Evolutionary conservation across 495 filamentous ascomycete genomes (phyloP).

Genomic region (Saxophila tyrrhenica): DNA sequence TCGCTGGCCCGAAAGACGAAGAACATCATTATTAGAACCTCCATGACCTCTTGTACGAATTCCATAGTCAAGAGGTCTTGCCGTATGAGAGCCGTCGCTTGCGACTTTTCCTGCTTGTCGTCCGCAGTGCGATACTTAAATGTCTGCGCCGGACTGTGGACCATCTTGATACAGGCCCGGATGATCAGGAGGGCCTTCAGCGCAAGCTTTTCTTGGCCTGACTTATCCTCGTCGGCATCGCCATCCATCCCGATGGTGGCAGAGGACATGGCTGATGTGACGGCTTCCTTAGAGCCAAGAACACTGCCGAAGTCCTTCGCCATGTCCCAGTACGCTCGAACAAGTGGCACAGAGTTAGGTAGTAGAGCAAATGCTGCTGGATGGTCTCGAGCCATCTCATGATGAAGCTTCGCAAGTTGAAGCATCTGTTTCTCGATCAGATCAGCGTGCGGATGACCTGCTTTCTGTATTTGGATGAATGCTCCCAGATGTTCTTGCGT

Average conservation of each 20-base stretch:
- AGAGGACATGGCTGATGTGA: slow-evolving; percentile 10
- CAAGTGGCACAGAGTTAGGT: slow-evolving; percentile 62
- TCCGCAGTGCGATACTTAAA: slow-evolving; percentile 68
- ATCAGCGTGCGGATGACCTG: background rate
- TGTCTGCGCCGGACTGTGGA: slow-evolving; percentile 63
- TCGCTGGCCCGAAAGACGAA: slow-evolving; percentile 80
- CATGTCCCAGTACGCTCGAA: slow-evolving; percentile 72
- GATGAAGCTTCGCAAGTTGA: slow-evolving; percentile 83
- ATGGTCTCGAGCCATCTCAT: slow-evolving; percentile 65
- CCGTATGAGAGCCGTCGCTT: slow-evolving; percentile 54
- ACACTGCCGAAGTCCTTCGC: slow-evolving; percentile 62
- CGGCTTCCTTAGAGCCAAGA: slow-evolving; percentile 42
- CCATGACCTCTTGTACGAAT: slow-evolving; percentile 66
- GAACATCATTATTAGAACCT: slow-evolving; percentile 71
- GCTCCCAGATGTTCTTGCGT: slow-evolving; percentile 60
- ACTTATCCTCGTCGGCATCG: slow-evolving; percentile 42
- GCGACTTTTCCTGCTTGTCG: slow-evolving; percentile 56
- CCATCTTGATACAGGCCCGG: slow-evolving; percentile 72
- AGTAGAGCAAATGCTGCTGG: slow-evolving; percentile 71
- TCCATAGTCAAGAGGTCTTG: slow-evolving; percentile 59
- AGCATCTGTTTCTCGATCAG: slow-evolving; percentile 73
- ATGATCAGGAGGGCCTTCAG: slow-evolving; percentile 73
- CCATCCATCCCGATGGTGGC: slow-evolving; percentile 38
- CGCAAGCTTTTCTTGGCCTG: slow-evolving; percentile 60
- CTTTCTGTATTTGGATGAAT: slow-evolving; percentile 36